Base-by-base conservation (phyloP, 495 filamentous ascomycete species). In the Hyaloscypha finlandica region DNA sequence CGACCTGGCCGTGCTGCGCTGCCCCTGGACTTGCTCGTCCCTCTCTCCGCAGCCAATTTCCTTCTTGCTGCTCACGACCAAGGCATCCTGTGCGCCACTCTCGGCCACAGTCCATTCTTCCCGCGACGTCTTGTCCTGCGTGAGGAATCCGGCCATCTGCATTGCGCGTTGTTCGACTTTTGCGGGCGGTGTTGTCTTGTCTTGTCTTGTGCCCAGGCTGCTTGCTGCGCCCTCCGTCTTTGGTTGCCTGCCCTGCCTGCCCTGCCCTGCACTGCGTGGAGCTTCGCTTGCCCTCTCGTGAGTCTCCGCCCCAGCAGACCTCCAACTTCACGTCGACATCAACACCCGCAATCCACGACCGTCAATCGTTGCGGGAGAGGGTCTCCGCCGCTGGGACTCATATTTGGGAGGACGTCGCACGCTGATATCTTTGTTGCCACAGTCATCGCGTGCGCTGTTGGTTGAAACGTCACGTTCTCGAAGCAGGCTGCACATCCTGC, bases 401-500 rank as follows among this genome's bases (percentile, higher is more conserved):
- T 20, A 32, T 39, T 61, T 48, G 37, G 37, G 59, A 48, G 33
- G 33, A 29, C 29, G 19, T 25, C 59, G n/a, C 1, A 14, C 35
- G 35, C 54, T 66, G 64, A 59, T 32, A 53, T 31, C 56, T 32
- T 54, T 59, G 16, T 66, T 57, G 57, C 42, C 53, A 37, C 64
- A 61, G 67, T 63, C 64, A 60, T 67, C 67, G 70, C 67, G 70
- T 69, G 58, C 55, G 22, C 63, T 31, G 20, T 57, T 37, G n/a
- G 45, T 53, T 22, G 58, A 68, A 68, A 57, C 69, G 62, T 68
- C 66, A 63, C 59, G 56, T 35, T 20, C 63, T 57, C 31, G 25
- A 39, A 57, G 25, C 33, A 59, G 58, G 39, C 55, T 16, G 37
- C 56, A 48, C 14, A 25, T 22, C 31, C 29, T 42, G 56, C 56